These are phyloP conservation scores for Tricholoma saponaceum DNA, from an alignment of 768 basidiomycete genomes.

Conservation along the genomic window DNA sequence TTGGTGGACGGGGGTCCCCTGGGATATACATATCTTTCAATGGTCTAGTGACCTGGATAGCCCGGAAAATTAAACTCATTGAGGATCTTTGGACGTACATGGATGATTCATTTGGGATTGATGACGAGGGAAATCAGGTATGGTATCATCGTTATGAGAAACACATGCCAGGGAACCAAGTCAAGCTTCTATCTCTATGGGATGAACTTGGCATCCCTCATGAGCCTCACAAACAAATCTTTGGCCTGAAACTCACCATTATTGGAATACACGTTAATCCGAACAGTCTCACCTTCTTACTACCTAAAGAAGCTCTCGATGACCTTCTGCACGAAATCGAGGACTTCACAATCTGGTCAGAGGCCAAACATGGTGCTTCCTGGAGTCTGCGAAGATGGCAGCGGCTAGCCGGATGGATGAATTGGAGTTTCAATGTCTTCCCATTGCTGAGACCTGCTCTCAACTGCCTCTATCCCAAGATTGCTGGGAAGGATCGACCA, in stretches of 20 bases:
- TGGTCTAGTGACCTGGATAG: constrained; percentile 16
- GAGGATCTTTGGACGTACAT: neutral
- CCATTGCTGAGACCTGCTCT: constrained; percentile 17
- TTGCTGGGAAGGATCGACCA: constrained; percentile 13
- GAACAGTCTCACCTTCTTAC: constrained; percentile 23
- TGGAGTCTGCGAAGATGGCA: constrained; percentile 19
- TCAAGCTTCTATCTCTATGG: constrained; percentile 30
- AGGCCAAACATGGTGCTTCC: neutral
- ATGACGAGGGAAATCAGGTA: constrained; percentile 13
- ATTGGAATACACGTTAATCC: constrained; percentile 35
- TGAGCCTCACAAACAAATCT: neutral
- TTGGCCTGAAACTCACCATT: constrained; percentile 19
- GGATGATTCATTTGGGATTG: constrained; percentile 14
- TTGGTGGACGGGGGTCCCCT: constrained; percentile 25
- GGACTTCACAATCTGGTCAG: constrained; percentile 1
- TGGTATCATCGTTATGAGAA: constrained; percentile 24
- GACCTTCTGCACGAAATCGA: constrained; percentile 11
- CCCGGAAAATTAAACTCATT: neutral
- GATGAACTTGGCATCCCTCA: constrained; percentile 16
- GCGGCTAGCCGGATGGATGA: neutral
- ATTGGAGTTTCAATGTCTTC: neutral
- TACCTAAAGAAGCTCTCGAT: constrained; percentile 1
- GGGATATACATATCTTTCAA: constrained; percentile 22
- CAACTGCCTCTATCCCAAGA: constrained; percentile 26
- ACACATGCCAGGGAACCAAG: constrained; percentile 32